phyloP scores from a whole-genome alignment of 176 grass and related monocot genomes.

The Avena insularis region DNA sequence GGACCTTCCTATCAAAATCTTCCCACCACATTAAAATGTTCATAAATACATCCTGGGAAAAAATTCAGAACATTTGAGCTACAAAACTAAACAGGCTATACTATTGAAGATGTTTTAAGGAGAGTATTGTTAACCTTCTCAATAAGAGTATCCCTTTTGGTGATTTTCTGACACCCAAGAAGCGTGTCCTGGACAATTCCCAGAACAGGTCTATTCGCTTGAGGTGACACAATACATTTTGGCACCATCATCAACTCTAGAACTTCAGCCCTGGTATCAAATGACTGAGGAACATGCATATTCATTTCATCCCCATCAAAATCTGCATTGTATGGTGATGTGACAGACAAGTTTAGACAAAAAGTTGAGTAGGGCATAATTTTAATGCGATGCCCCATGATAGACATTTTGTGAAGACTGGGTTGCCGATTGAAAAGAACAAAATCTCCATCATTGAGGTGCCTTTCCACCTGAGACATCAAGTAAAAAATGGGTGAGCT shows the following conservation, averaged over 20 bases:
- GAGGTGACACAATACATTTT: slow-evolving; percentile 96
- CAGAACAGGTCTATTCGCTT: slow-evolving; percentile 95
- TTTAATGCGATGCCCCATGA: slow-evolving; percentile 97
- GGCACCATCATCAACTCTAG: slow-evolving; percentile 99
- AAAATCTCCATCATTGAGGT: slow-evolving; percentile 94
- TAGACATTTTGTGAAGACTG: slow-evolving; percentile 99
- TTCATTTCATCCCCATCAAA: slow-evolving; percentile 99
- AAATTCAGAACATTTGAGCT: slow-evolving; percentile 31
- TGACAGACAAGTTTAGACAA: slow-evolving; percentile 87
- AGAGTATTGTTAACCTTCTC: slow-evolving; percentile 66
- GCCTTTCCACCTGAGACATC: slow-evolving; percentile 74
- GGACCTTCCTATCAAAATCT: slow-evolving; percentile 96
- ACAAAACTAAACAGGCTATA: slow-evolving; percentile 29
- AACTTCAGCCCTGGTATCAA: slow-evolving; percentile 96
- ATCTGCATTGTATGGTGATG: slow-evolving; percentile 99
- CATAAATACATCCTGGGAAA: slow-evolving; percentile 97
- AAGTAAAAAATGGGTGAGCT: slow-evolving; percentile 29
- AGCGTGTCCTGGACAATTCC: slow-evolving; percentile 95
- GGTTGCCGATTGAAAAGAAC: slow-evolving; percentile 97
- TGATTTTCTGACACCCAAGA: slow-evolving; percentile 92
- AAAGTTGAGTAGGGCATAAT: slow-evolving; percentile 99
- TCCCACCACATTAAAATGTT: slow-evolving; percentile 99
- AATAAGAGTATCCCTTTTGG: slow-evolving; percentile 94
- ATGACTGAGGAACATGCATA: slow-evolving; percentile 98
- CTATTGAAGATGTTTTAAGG: neutral